Conservation (phyloP, 2,329 filamentous ascomycete genomes). For the Hypocreales sp. region DNA sequence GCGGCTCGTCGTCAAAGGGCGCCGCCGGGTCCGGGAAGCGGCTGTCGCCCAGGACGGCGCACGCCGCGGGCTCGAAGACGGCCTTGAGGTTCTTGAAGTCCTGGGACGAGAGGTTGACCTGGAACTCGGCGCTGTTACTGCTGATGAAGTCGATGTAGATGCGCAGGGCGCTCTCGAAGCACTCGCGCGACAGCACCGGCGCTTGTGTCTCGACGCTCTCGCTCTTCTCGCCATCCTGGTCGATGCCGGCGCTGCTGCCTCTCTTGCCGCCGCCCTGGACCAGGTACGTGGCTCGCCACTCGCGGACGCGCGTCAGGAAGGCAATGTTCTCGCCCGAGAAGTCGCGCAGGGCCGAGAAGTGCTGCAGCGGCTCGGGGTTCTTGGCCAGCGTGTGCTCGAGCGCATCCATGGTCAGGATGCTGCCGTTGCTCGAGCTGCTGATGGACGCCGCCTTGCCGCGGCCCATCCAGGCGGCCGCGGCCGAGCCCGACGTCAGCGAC, state of each 20-base stretch:
- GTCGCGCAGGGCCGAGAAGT: constrained; percentile 46
- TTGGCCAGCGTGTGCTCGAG: constrained; percentile 41
- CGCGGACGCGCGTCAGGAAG: constrained; percentile 41
- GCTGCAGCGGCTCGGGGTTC: constrained; percentile 40
- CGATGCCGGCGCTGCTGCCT: constrained; percentile 6
- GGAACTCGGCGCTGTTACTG: constrained; percentile 45
- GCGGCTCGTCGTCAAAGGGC: constrained; percentile 23
- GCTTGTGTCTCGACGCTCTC: constrained; percentile 2
- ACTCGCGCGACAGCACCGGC: constrained; percentile 24
- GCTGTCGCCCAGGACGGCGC: constrained; percentile 25
- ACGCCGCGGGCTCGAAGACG: constrained; percentile 39
- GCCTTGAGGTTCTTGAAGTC: constrained; percentile 37
- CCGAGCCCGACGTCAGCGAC: constrained; percentile 18
- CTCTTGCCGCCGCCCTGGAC: too few relatives aligned
- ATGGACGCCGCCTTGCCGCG: constrained; percentile 19
- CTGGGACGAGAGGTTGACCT: constrained; percentile 46
- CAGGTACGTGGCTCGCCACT: constrained; percentile 18
- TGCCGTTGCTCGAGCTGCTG: constrained; percentile 19
- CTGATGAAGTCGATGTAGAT: constrained; percentile 50
- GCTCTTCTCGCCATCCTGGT: too few relatives aligned
- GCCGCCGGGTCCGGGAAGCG: constrained; percentile 23
- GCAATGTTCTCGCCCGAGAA: constrained; percentile 56
- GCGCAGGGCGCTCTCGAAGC: constrained; percentile 40
- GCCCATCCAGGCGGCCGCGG: constrained; percentile 19
- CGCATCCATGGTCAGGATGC: constrained; percentile 41